phyloP scores from a whole-genome alignment of 2,329 filamentous ascomycete genomes.

The Ascochyta lentis region DNA sequence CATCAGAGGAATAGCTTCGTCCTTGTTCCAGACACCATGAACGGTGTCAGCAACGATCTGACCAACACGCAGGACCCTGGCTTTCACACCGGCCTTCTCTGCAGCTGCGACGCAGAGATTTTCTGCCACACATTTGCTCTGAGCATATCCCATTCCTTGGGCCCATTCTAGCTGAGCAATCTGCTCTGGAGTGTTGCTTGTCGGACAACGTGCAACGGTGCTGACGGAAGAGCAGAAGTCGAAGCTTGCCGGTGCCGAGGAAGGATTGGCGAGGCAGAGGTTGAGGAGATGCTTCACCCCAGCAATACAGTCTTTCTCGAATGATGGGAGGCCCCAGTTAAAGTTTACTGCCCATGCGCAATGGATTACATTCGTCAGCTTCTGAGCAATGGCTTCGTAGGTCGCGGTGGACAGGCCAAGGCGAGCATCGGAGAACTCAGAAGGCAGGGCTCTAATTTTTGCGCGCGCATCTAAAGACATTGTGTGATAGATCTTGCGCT shows the following conservation, averaged over 20 bases:
- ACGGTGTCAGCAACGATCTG: slow-evolving; percentile 58
- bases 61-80: slow-evolving; percentile 44
- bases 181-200: slow-evolving; percentile 18
- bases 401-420: slow-evolving; percentile 49
- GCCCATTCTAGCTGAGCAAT: slow-evolving; percentile 49
- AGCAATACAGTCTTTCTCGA: slow-evolving; percentile 56
- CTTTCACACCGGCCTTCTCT: slow-evolving; percentile 23
- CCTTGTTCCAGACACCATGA: slow-evolving; percentile 58
- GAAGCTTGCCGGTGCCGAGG: slow-evolving; percentile 48
- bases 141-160: slow-evolving; percentile 60
- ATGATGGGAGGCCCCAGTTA: slow-evolving; percentile 58
- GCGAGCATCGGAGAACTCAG: slow-evolving; percentile 48
- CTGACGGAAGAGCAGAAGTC: slow-evolving; percentile 57
- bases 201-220: slow-evolving; percentile 51
- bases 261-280: slow-evolving; percentile 45
- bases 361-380: slow-evolving; percentile 57
- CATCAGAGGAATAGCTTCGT: slow-evolving; percentile 59
- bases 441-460: slow-evolving; percentile 48
- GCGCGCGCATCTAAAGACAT: slow-evolving; percentile 25
- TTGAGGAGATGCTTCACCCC: slow-evolving; percentile 56
- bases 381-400: slow-evolving; percentile 13
- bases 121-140: slow-evolving; percentile 58
- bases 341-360: slow-evolving; percentile 65
- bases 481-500: slow-evolving; percentile 48
- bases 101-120: slow-evolving; percentile 44